Percentiles rank a stretch among this genome's conserved stretches.
These are phyloP conservation scores for Asterella californica DNA, from an alignment of 225 moss, liverwort and hornwort species.

Conservation along the genomic window DNA sequence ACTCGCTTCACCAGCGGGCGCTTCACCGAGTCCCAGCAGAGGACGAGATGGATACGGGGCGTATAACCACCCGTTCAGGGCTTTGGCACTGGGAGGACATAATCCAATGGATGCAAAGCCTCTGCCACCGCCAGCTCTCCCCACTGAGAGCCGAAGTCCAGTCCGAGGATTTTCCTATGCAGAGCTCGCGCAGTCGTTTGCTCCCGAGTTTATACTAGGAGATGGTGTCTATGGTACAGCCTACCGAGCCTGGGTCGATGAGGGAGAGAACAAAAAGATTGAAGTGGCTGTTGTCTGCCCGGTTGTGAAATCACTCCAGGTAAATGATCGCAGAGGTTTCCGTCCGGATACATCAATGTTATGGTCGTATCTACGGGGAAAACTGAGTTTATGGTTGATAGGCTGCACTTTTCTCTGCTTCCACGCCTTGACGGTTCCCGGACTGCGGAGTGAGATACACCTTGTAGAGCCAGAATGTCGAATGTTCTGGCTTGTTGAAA, in stretches of 20 bases:
- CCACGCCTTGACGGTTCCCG: background rate
- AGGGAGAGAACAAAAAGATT: constrained; percentile 20
- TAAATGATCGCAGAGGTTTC: background rate
- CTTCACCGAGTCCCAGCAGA: constrained; percentile 30
- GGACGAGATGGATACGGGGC: constrained; percentile 28
- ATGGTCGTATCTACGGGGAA: background rate
- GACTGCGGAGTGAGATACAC: background rate
- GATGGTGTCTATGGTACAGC: constrained; percentile 41
- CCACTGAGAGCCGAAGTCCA: constrained; percentile 36
- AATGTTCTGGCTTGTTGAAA: background rate
- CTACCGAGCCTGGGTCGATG: constrained; percentile 28
- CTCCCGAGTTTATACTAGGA: constrained; percentile 33
- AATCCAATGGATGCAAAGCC: constrained; percentile 39
- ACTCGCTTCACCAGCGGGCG: constrained; percentile 2
- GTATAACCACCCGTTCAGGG: constrained; percentile 1
- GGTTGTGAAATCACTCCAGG: constrained; percentile 32
- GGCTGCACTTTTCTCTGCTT: background rate
- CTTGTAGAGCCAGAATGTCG: too few relatives aligned
- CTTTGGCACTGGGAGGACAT: constrained; percentile 1
- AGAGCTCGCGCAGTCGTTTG: constrained; percentile 31
- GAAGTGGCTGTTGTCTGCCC: constrained; percentile 48
- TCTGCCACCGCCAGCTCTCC: constrained; percentile 43
- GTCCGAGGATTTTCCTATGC: constrained; percentile 35
- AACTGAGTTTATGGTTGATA: background rate
- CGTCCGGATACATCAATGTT: background rate